Evolutionary conservation across 805 yeast genomes (phyloP).

Genomic region (Cyberlindnera japonica): DNA sequence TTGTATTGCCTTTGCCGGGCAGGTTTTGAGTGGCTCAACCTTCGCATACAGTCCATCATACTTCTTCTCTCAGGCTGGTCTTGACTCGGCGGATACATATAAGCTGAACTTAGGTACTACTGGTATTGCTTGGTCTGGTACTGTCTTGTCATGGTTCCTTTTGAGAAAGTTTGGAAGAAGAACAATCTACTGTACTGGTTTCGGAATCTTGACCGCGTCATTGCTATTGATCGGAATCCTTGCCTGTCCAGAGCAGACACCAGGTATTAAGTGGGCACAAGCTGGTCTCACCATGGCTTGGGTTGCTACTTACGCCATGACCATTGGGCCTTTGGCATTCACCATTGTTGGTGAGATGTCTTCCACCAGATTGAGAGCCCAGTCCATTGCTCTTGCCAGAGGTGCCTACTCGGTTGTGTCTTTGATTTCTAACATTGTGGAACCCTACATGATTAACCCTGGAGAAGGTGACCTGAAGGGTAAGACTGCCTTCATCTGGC

Average conservation of each 20-base stretch:
- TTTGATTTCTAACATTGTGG: slow-evolving; percentile 36
- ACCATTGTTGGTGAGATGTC: slow-evolving; percentile 37
- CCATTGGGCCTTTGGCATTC: slow-evolving; percentile 39
- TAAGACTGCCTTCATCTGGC: slow-evolving; percentile 47
- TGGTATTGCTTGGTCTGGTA: slow-evolving; percentile 31
- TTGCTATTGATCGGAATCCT: slow-evolving; percentile 18
- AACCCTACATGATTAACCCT: slow-evolving; percentile 50
- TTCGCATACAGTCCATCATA: slow-evolving; percentile 45
- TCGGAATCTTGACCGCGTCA: slow-evolving; percentile 19
- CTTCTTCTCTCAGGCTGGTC: slow-evolving; percentile 47
- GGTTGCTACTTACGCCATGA: slow-evolving; percentile 31
- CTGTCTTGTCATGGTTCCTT: slow-evolving; percentile 32
- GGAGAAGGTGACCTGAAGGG: slow-evolving; percentile 43
- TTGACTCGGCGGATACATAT: slow-evolving; percentile 31
- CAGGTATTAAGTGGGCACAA: slow-evolving; percentile 22
- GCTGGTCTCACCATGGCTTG: slow-evolving; percentile 19
- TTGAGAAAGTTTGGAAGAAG: slow-evolving; percentile 31
- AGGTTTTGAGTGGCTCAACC: slow-evolving; percentile 44
- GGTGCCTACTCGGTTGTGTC: slow-evolving; percentile 30
- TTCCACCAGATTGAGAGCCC: slow-evolving; percentile 37
- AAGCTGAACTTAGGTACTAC: slow-evolving; percentile 33
- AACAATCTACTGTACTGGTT: slow-evolving; percentile 29
- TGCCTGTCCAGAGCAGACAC: slow-evolving; percentile 15
- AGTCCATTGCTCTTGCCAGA: slow-evolving; percentile 35
- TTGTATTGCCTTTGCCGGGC: slow-evolving; percentile 38